Base-by-base conservation (phyloP, 345 rosid genomes). In the Eucalyptus curtisii region DNA sequence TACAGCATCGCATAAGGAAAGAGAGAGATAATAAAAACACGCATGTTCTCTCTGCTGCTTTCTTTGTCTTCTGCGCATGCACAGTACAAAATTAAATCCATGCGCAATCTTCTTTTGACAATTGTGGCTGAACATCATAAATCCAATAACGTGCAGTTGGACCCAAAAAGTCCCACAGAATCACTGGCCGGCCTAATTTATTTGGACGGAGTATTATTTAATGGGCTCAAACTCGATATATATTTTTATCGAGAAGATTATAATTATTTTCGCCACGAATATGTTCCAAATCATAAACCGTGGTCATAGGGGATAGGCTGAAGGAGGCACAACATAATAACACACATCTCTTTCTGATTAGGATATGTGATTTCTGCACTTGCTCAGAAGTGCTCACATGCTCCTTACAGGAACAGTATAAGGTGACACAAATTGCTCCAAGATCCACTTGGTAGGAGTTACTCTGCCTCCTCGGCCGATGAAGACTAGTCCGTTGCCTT, bases 361-460 rank as follows among this genome's bases (percentile, higher is more conserved):
- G 99, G 98, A 50, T 97, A 96, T 90, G 99, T 97, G 66, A 96
- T 97, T 66, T 89, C 96, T 45, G 94, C 99, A 7, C 98, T 97
- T 88, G 95, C 99, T 30, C 95, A 92, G 88, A 97, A 95, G 91
- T 94, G 90, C 89, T 88, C 96, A 50, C 99, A 97, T 76, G 97
- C 96, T 66, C 98, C 99, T 44, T 96, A 97, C 61, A 88, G 97
- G 88, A 97, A 96, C 89, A 96, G 98, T 92, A 97, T 92, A 97
- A 96, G 91, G 96, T 95, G 76, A 96, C 99, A 16, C 99, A 55
- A 96, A 87, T 92, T 96, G 90, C 98, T 96, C 64, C 99, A 97
- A 90, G 99, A 97, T 90, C 93, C 99, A 84, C 99, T 97, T 57
- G 99, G 99, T 86, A 71, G 50, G 47, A 82, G 42, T 86, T 49